Conservation (phyloP, 495 filamentous ascomycete genomes). For the Lepidopterella palustris region DNA sequence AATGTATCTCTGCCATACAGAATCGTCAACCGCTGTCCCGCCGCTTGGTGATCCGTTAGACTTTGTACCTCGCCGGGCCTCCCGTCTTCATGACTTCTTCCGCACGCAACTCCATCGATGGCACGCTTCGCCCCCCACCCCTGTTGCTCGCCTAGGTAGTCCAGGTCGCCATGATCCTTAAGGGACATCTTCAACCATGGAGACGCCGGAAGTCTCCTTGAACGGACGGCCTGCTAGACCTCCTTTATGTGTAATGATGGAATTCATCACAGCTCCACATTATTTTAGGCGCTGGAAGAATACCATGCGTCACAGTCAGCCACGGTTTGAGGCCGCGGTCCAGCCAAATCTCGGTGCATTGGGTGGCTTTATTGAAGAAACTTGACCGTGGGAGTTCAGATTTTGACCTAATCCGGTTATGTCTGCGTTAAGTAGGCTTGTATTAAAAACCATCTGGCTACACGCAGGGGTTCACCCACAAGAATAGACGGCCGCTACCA, state of each 20-base stretch:
- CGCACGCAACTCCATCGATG: too few relatives aligned
- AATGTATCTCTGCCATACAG: neutral
- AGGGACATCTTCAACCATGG: too few relatives aligned
- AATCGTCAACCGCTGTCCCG: neutral
- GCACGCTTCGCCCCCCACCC: too few relatives aligned
- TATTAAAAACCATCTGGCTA: neutral
- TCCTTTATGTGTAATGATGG: neutral
- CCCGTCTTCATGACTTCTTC: too few relatives aligned
- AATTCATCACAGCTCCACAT: too few relatives aligned
- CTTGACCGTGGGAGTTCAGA: neutral
- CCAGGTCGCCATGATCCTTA: too few relatives aligned
- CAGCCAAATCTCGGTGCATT: neutral
- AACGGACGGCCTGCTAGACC: too few relatives aligned
- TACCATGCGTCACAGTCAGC: neutral
- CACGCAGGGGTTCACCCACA: neutral
- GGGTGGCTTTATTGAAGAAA: neutral
- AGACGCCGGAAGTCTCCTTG: too few relatives aligned
- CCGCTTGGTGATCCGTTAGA: neutral
- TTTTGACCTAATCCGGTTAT: neutral
- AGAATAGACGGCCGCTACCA: neutral
- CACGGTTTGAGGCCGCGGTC: neutral
- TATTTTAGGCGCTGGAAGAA: too few relatives aligned
- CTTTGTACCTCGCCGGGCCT: neutral
- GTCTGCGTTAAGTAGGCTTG: neutral
- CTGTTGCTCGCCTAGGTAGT: too few relatives aligned